Base-by-base conservation (phyloP, 148 eudicot genomes). In the Bassia scoparia region DNA sequence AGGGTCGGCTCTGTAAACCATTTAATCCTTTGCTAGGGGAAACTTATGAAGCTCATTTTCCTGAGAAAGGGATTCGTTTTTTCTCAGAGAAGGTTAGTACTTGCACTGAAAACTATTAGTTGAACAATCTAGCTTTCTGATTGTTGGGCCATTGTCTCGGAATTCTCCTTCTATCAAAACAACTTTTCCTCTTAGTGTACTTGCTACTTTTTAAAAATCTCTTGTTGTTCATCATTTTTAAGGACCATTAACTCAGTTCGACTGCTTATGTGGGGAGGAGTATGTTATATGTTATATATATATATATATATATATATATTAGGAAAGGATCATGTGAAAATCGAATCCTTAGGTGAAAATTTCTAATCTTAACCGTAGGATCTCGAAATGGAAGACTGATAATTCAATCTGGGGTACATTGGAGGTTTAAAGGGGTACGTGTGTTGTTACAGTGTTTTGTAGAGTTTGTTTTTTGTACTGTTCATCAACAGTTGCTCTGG, bases 11-110 rank as follows among this genome's bases (percentile, higher is more conserved):
- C 41, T 89, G 97, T 81, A 95, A 95, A 78, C 99, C 99, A 56
- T 95, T 95, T 77, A 95, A 95, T 87, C 99, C 99, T 70, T 80
- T 95, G 82, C 78, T 95, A 65, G 99, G 99, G 70, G 99, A 95
- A 80, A 95, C 99, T 56, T 95, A 89, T 77, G 99, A 95, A 83
- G 99, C 97, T 76, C 94, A 92, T 62, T 95, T 74, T 85, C 97
- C 99, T 73, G 99, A 95, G 38, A 89, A 87, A 74, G 97, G 99
- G 70, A 41, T 95, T 70, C 89, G 92, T 13, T 95, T 95, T 78
- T 89, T 89, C 86, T 92, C 99, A 34, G 99, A 95, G 75, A 95
- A 95, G 94, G 99, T 88, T 49, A 59, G 78, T 80, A 41, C 67
- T 27, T 61, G 3, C 21, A 15, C 2, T 0, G 3, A 58, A 12